These are phyloP conservation scores for Castanea crenata DNA, from an alignment of 306 rosid genomes.

Conservation along the genomic window DNA sequence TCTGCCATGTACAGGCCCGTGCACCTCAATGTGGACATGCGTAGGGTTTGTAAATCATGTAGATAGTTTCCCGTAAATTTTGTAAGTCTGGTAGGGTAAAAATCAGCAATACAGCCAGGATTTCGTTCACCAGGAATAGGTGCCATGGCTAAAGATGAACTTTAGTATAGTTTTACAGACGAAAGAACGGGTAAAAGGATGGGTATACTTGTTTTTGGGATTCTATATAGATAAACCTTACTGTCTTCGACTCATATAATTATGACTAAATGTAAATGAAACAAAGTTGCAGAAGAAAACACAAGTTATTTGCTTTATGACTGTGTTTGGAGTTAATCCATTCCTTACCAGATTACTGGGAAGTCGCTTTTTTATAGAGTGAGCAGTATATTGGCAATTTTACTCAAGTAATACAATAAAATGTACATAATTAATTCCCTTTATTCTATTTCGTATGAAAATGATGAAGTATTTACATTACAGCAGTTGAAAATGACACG, in stretches of 20 bases:
- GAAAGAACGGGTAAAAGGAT: neutral
- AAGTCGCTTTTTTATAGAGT: no score
- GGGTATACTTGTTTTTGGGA: neutral
- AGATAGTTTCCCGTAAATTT: slow-evolving; percentile 9
- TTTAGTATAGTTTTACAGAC: neutral
- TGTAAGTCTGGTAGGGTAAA: slow-evolving; percentile 4
- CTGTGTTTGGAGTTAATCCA: no score
- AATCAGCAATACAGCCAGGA: slow-evolving; percentile 10
- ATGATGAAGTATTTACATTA: no score
- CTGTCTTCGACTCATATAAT: neutral
- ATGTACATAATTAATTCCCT: no score
- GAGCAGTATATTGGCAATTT: no score
- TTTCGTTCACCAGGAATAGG: neutral
- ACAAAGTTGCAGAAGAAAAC: neutral
- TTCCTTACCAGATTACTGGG: no score
- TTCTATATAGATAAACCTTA: neutral
- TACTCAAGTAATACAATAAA: no score
- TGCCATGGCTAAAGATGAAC: neutral
- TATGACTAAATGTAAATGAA: neutral
- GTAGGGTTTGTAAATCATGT: slow-evolving; percentile 4
- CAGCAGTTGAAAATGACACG: no score
- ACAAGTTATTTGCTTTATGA: neutral
- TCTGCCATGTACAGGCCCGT: neutral
- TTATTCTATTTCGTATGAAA: no score
- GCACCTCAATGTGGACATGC: neutral